These are phyloP conservation scores for Thielaviopsis punctulata DNA, from an alignment of 2,329 filamentous ascomycete species.

Conservation along the genomic window DNA sequence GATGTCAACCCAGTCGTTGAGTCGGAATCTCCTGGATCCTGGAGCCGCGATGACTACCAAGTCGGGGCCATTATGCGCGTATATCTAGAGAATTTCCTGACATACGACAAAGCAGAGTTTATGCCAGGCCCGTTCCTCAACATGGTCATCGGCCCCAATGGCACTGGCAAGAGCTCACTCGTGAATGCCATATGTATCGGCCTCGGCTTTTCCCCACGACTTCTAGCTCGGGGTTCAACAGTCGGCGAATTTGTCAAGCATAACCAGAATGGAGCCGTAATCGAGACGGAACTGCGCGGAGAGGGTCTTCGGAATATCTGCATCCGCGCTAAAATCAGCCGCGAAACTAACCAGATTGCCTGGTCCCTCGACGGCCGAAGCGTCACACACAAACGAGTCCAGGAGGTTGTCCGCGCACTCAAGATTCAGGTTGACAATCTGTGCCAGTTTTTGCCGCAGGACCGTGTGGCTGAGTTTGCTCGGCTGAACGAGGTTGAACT, in stretches of 20 bases:
- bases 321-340: constrained; percentile 58
- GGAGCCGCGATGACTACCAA: constrained; percentile 27
- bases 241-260: constrained; percentile 89
- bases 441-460: constrained; percentile 92
- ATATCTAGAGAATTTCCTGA: constrained; percentile 77
- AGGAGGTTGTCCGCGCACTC: constrained; percentile 49
- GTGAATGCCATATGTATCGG: constrained; percentile 94
- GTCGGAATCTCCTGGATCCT: constrained; percentile 6
- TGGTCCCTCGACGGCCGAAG: constrained; percentile 60
- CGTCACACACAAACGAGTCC: constrained; percentile 44
- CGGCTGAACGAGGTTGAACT: constrained; percentile 66
- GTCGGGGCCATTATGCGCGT: constrained; percentile 82
- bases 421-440: constrained; percentile 95
- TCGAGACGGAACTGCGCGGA: constrained; percentile 79
- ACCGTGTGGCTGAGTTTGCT: constrained; percentile 88
- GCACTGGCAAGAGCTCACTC: constrained; percentile 91
- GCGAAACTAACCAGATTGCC: constrained; percentile 64
- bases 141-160: constrained; percentile 98
- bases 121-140: constrained; percentile 82
- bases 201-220: constrained; percentile 64
- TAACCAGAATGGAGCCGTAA: constrained; percentile 55
- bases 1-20: constrained; percentile 10
- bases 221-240: constrained; percentile 72
- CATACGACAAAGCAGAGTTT: constrained; percentile 84
- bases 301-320: constrained; percentile 48